Base-by-base conservation (phyloP, 179 eudicot species). In the Carnegiea gigantea region DNA sequence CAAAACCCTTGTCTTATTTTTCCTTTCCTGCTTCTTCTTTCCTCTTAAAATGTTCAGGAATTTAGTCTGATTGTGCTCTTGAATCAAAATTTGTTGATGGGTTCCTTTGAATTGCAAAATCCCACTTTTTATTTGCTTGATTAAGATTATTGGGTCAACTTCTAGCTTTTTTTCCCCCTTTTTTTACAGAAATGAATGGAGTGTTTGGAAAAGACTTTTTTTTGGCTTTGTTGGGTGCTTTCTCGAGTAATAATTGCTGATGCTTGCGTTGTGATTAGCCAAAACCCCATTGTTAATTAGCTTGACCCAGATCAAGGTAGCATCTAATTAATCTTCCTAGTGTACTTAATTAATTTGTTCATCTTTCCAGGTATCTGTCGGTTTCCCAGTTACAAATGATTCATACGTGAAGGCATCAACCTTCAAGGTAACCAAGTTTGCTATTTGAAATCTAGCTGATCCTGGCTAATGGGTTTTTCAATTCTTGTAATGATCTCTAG, bases 361-460 rank as follows among this genome's bases (percentile, higher is more conserved):
- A 70, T 20, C 36, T 80, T 83, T 80, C 82, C 79, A 91, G 97
- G 87, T 86, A 40, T 83, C 89, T 82, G 85, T 88, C 4, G 70
- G 84, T 74, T 80, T 85, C 77, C 86, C 92, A 53, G 75, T 85
- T 70, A 75, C 88, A 60, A 84, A 80, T 71, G 93, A 93, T 81
- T 77, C 85, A 3, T 85, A 84, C 48, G 82, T 87, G 43, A 84
- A 83, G 72, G 89, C 88, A 86, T 87, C 93, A 24, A 59, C 82
- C 44, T 81, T 90, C 54, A 86, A 91, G 97, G 97, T 93, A 83
- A 49, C 49, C 49, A 28, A 30, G 13, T 57, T 40, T 24, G 70
- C 48, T 79, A 70, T 48, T 77, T n/a, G 23, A 14, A 80, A 48
- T 49, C 73, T 79, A 24, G 44, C 23, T 78, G 60, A 30, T 78